Evolutionary conservation across 108 stramenopile species (phyloP).

Genomic region (Epithemia pelagica): DNA sequence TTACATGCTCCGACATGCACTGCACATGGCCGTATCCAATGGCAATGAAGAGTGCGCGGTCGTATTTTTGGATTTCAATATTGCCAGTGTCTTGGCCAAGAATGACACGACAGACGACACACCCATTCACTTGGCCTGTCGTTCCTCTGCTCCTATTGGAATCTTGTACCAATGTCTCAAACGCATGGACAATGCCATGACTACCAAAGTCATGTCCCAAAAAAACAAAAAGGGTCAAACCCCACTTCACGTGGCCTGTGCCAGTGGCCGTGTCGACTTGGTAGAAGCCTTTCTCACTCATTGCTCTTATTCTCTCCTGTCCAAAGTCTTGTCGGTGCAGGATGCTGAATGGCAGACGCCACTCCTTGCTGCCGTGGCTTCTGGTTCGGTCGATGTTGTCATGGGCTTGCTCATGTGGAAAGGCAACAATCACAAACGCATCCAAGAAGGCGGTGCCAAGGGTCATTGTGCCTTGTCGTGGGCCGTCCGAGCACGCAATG

Average conservation of each 20-base stretch:
- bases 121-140: slow-evolving; percentile 28
- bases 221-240: slow-evolving; percentile 41
- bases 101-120: slow-evolving; percentile 21
- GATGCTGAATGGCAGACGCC: slow-evolving; percentile 41
- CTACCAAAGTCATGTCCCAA: slow-evolving; percentile 17
- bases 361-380: slow-evolving; percentile 49
- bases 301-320: slow-evolving; percentile 20
- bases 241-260: slow-evolving; percentile 56
- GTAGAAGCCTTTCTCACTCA: slow-evolving; percentile 39
- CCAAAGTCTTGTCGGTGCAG: slow-evolving; percentile 41
- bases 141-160: slow-evolving; percentile 14
- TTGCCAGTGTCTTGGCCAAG: slow-evolving; percentile 5
- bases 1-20: slow-evolving; percentile 24
- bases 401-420: slow-evolving; percentile 57
- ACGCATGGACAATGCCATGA: background rate
- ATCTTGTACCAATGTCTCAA: slow-evolving; percentile 1
- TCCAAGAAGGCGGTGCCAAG: background rate
- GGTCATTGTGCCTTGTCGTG: slow-evolving; percentile 43
- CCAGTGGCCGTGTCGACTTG: slow-evolving; percentile 30
- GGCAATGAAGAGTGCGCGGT: slow-evolving; percentile 43
- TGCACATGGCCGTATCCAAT: slow-evolving; percentile 49
- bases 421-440: slow-evolving; percentile 25
- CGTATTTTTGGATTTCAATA: slow-evolving; percentile 24
- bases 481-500: slow-evolving; percentile 36
- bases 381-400: slow-evolving; percentile 47